phyloP scores from a whole-genome alignment of 108 stramenopile genomes.

The Fistulifera solaris region DNA sequence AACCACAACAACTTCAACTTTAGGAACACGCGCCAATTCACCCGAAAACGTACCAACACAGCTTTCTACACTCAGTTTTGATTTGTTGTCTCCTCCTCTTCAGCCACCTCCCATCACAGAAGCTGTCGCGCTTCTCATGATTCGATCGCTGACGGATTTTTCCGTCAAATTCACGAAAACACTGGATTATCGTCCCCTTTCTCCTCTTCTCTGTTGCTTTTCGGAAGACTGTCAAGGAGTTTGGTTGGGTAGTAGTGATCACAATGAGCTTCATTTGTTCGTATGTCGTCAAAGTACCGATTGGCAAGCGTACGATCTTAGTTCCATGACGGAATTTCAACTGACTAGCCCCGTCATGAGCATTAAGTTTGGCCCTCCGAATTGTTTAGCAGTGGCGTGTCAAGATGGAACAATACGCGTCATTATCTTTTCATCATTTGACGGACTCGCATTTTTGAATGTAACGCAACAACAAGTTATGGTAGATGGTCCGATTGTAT shows the following conservation, averaged over 20 bases:
- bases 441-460: slow-evolving; percentile 1
- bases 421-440: slow-evolving; percentile 8
- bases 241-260: not conserved
- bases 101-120: too few species aligned
- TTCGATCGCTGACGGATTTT: too few species aligned
- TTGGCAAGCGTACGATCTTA: not conserved
- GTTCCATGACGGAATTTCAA: not conserved
- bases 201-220: too few species aligned
- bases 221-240: too few species aligned
- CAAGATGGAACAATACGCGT: slow-evolving; percentile 43
- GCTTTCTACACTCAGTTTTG: too few species aligned
- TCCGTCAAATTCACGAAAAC: too few species aligned
- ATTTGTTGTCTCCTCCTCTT: too few species aligned
- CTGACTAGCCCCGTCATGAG: not conserved
- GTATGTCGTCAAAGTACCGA: not conserved
- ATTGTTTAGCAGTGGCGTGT: slow-evolving; percentile 23
- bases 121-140: too few species aligned
- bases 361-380: not conserved
- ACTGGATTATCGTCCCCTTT: too few species aligned
- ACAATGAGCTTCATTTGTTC: not conserved
- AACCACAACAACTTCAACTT: too few species aligned
- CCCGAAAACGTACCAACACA: too few species aligned
- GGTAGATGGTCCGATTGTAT: slow-evolving; percentile 36
- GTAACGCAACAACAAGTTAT: slow-evolving; percentile 19
- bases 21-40: too few species aligned